Evolutionary conservation across 108 stramenopile species (phyloP).

Genomic region (Cylindrotheca fusiformis): DNA sequence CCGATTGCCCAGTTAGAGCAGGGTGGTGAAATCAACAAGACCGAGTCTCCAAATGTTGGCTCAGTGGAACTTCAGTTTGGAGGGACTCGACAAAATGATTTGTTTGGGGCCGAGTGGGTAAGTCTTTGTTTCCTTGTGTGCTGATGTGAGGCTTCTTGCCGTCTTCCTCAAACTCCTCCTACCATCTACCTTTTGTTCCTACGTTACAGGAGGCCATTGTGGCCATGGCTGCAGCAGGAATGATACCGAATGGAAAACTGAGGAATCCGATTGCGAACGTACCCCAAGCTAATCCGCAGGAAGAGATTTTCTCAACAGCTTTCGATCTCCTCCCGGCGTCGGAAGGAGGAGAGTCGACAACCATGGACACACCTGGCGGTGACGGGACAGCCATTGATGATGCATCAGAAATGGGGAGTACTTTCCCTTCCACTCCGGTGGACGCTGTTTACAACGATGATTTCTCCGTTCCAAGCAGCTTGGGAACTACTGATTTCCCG

Average conservation of each 20-base stretch:
- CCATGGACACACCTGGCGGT: background rate
- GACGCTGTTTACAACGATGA: conserved; percentile 30
- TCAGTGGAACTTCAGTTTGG: background rate
- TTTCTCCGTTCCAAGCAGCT: conserved; percentile 31
- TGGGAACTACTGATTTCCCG: conserved; percentile 29
- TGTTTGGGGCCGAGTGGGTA: background rate
- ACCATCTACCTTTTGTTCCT: background rate
- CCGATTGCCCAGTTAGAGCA: too few species aligned
- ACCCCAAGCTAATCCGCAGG: background rate
- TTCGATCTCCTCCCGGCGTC: conserved; percentile 6
- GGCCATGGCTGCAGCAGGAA: conserved; percentile 19
- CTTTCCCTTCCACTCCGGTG: background rate
- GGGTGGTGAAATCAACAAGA: too few species aligned
- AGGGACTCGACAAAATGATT: background rate
- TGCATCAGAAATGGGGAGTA: background rate
- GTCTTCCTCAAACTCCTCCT: background rate
- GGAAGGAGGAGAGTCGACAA: background rate
- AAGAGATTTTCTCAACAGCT: background rate
- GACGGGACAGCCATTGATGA: background rate
- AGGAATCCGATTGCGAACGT: background rate
- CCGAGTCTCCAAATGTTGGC: background rate
- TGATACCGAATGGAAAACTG: conserved; percentile 33
- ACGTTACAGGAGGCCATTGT: conserved; percentile 22
- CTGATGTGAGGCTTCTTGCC: background rate
- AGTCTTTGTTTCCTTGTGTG: background rate